Evolutionary conservation across 495 filamentous ascomycete genomes (phyloP).

Genomic region (Lentithecium fluviatile): DNA sequence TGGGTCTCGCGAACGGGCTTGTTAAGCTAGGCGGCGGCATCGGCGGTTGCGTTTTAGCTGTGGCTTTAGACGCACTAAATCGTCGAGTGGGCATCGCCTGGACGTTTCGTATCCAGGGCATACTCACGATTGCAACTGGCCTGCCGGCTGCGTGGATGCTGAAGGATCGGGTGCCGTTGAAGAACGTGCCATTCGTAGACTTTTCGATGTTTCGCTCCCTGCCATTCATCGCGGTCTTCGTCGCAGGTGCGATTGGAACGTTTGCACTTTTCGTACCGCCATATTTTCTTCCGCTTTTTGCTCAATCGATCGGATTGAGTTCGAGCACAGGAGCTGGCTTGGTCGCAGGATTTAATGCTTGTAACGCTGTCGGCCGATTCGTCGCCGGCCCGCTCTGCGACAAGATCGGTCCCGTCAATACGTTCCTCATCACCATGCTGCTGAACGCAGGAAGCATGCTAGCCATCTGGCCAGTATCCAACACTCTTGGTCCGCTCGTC

Average conservation of each 20-base stretch:
- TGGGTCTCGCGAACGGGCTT: slow-evolving; percentile 58
- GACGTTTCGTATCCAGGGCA: slow-evolving; percentile 55
- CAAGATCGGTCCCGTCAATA: slow-evolving; percentile 53
- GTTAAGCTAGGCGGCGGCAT: slow-evolving; percentile 56
- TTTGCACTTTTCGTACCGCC: slow-evolving; percentile 62
- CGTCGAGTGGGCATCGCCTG: slow-evolving; percentile 51
- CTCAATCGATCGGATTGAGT: slow-evolving; percentile 48
- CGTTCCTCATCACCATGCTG: slow-evolving; percentile 48
- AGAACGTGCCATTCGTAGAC: slow-evolving; percentile 50
- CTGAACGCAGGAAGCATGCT: slow-evolving; percentile 57
- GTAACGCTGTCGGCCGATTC: slow-evolving; percentile 54
- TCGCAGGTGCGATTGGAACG: slow-evolving; percentile 57
- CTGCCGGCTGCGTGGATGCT: slow-evolving; percentile 58
- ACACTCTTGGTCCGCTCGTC: slow-evolving; percentile 51
- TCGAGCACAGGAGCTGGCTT: slow-evolving; percentile 53
- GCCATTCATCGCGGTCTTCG: slow-evolving; percentile 54
- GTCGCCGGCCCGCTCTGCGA: slow-evolving; percentile 53
- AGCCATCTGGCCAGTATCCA: slow-evolving; percentile 57
- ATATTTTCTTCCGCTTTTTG: slow-evolving; percentile 57
- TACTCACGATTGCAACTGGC: slow-evolving; percentile 50
- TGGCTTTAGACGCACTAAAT: slow-evolving; percentile 51
- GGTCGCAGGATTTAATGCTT: slow-evolving; percentile 58
- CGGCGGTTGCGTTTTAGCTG: slow-evolving; percentile 52
- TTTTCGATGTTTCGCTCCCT: slow-evolving; percentile 53
- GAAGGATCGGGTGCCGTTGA: slow-evolving; percentile 53